Conservation (phyloP, 176 grass and related monocot genomes). For the Poa annua region DNA sequence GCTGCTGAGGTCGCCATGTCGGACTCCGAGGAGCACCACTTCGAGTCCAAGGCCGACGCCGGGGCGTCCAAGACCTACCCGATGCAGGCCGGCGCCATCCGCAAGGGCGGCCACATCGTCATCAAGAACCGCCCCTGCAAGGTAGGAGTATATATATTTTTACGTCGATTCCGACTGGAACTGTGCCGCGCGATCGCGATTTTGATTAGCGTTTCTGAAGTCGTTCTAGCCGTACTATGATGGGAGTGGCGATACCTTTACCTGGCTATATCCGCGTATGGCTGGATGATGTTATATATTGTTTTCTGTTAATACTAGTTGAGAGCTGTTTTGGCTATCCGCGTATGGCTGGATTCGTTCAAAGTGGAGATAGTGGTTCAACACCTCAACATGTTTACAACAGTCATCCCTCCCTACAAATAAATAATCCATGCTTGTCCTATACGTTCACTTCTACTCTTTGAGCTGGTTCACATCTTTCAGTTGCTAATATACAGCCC, state of each 20-base stretch:
- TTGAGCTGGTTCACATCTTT: neutral
- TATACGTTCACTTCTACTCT: neutral
- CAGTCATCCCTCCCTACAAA: too few relatives aligned
- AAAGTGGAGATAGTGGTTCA: neutral
- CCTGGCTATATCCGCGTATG: too few relatives aligned
- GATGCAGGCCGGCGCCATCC: slow-evolving; percentile 93
- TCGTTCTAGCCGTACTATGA: neutral
- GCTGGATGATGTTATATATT: neutral
- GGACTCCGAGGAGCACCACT: slow-evolving; percentile 90
- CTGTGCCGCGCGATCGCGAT: neutral
- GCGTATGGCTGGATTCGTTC: neutral
- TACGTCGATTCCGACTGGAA: neutral
- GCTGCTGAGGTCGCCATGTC: slow-evolving; percentile 55
- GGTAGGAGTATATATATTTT: slow-evolving; percentile 39
- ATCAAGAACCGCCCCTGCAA: slow-evolving; percentile 95
- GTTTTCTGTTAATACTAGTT: neutral
- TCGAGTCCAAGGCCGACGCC: slow-evolving; percentile 90
- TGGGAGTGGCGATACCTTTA: too few relatives aligned
- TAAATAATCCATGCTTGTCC: neutral
- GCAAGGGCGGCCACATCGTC: slow-evolving; percentile 87
- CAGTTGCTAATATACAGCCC: neutral
- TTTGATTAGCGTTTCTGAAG: neutral
- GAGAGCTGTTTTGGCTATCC: neutral
- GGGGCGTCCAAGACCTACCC: slow-evolving; percentile 96
- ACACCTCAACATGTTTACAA: too few relatives aligned